Evolutionary conservation across 2,329 filamentous ascomycete genomes (phyloP), one percentile per base, ranked within the genome.

Genomic region (Aspergillus fructus): DNA sequence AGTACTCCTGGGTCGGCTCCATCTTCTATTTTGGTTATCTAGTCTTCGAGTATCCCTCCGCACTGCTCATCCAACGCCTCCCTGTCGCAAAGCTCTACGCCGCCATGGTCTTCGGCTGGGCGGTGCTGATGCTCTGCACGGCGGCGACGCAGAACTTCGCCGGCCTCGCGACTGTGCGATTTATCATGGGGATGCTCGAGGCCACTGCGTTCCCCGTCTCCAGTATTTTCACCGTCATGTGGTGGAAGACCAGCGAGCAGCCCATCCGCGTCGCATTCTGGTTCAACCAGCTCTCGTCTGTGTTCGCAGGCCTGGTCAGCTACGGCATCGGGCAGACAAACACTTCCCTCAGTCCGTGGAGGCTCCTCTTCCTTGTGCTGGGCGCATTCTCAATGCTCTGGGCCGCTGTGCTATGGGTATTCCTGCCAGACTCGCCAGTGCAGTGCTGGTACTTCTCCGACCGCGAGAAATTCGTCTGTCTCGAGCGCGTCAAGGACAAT

Each of bases 351-450:
- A 57, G 58, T 11, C 59, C 46, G 8, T 71, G 70, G 70, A 60
- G 68, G 17, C 63, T 69, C 6, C 62, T 71, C n/a, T 72, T 69
- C 43, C 55, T 73, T 15, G 61, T 67, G 15, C 64, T 70, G 21
- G 70, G 70, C 15, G 64, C 60, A 2, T 49, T 72, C 15, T 69
- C 74, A 2, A 64, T 72, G 17, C 56, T 67, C 15, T 63, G 67
- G 58, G 66, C 67, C 2, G 47, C 62, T 9, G 15, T 72, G 9
- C 64, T 75, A 3, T 61, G 61, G 5, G 41, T 72, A 8, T 67
- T 68, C 30, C 60, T 75, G 8, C 73, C 73, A 1, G 73, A 75
- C 57, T 68, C 64, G 12, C 72, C 73, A 0, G 68, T 74, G 42
- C 66, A 65, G 52, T 71, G 71, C 12, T 68, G 65, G 46, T 63